Base-by-base conservation (phyloP, 192 early-diverging fungal species). In the Thoreauomyces humboldtii region DNA sequence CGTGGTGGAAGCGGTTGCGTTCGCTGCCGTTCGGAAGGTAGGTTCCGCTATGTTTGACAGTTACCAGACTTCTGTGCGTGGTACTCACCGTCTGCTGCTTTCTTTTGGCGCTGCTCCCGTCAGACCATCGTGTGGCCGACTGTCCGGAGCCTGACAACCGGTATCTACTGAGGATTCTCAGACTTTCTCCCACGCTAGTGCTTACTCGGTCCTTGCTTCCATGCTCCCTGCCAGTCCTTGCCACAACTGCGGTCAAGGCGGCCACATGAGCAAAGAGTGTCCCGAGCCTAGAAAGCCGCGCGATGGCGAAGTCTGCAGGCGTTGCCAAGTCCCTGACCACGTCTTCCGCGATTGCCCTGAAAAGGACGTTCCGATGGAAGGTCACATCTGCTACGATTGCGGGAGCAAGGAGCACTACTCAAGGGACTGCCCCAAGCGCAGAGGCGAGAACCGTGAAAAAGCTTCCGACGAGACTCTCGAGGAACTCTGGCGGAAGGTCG, bases 61-160 rank as follows among this genome's bases (percentile, higher is more conserved):
- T n/a, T n/a, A n/a, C n/a, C n/a, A n/a, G n/a, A n/a, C n/a, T n/a
- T n/a, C n/a, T n/a, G n/a, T n/a, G n/a, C n/a, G 15, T 19, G 19
- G 44, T 24, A 50, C 9, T 50, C 12, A 50, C 22, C 47, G 15
- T 24, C 47, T 50, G 6, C 50, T 46, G 21, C 11, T 4, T 50
- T 47, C n/a, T 25, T 35, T 2, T 35, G 28, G 25, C 31, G 4
- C 11, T n/a, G 44, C n/a, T 21, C n/a, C n/a, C n/a, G n/a, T n/a
- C 55, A 57, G 61, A 35, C 45, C 61, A 63, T 33, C 9, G n/a
- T 4, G 33, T 14, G 2, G 34, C 42, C 21, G 61, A 63, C 19
- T 63, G 61, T 22, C 4, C 61, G 1, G 61, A 63, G 28, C 61
- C 61, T 2, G 44, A 51, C 42, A 63, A 27, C n/a, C n/a, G n/a